Percentiles rank a stretch among this genome's conserved stretches.
Conservation (phyloP, 176 grass and related monocot genomes). For the Poa pratensis region DNA sequence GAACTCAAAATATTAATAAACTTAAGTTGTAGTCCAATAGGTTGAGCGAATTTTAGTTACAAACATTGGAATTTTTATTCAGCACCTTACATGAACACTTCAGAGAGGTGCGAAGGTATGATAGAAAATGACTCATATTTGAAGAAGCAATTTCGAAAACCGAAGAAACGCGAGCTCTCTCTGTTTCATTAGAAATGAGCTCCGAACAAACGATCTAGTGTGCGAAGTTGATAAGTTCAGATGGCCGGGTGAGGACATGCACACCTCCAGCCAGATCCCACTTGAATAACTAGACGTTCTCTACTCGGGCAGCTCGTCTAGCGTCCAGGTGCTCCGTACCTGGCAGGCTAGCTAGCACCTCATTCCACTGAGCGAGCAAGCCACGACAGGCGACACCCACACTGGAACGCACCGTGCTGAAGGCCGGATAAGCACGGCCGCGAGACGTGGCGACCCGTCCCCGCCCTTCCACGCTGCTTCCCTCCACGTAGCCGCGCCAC, state of each 20-base stretch:
- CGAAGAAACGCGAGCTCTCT: no score
- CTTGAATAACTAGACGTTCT: not conserved
- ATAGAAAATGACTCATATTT: no score
- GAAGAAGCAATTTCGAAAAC: no score
- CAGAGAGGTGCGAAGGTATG: no score
- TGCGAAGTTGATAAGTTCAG: not conserved
- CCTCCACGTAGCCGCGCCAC: slow-evolving; percentile 42
- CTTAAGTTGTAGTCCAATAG: no score
- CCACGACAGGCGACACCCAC: not conserved
- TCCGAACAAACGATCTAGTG: no score
- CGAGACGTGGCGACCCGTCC: slow-evolving; percentile 48
- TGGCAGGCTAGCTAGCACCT: not conserved
- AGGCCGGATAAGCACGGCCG: slow-evolving; percentile 39
- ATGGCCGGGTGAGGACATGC: not conserved
- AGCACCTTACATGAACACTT: no score
- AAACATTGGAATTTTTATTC: no score
- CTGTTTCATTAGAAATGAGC: no score
- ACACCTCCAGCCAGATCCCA: not conserved
- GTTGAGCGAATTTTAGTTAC: no score
- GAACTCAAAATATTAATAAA: no score
- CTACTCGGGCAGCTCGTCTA: not conserved
- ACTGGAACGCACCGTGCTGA: slow-evolving; percentile 31
- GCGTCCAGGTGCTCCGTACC: not conserved
- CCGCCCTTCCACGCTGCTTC: not conserved
- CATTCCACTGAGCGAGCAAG: not conserved